Evolutionary conservation across 495 filamentous ascomycete genomes (phyloP), one percentile per base, ranked within the genome.

Genomic region (Hypoxylon trugodes): DNA sequence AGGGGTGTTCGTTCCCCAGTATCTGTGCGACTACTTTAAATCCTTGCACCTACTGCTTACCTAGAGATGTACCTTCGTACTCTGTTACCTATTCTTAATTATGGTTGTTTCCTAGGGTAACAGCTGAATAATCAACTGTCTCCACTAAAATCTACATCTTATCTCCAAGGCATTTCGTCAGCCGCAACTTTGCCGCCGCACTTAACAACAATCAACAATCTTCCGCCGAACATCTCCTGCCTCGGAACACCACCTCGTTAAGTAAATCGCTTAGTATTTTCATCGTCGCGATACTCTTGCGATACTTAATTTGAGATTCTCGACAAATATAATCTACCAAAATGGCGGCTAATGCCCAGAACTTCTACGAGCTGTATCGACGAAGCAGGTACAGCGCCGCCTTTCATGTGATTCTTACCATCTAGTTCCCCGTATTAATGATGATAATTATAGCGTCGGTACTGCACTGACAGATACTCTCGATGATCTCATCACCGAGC

Each of bases 331-430:
- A n/a, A n/a, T n/a, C n/a, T 16, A 32, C 52, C 64, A 63, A 65
- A 50, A 73, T 73, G 70, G 70, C 70, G 3, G 50, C 75, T 19
- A 60, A 40, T 12, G 53, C 53, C 13, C 74, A 80, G 61, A 80
- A 84, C 59, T 97, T 90, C 78, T 98, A 97, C 75, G 95, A 98
- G 84, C 86, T 98, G 63, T 98, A 98, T 75, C 91, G 93, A 66
- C 90, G 92, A 79, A 95, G 92, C 87, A 96, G 92, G 93, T 96
- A 91, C 73, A 76, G 63, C 61, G 50, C 30, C 70, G 56, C 58
- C 52, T 33, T 59, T 16, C 49, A 37, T 59, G n/a, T 61, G 13
- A 9, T 53, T 28, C 46, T 33, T 65, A 47, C 60, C 69, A 24
- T 35, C 15, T 52, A 16, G 32, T 3, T n/a, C n/a, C 16, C 62